phyloP scores from a whole-genome alignment of 495 filamentous ascomycete species.

The Clohesyomyces aquaticus region DNA sequence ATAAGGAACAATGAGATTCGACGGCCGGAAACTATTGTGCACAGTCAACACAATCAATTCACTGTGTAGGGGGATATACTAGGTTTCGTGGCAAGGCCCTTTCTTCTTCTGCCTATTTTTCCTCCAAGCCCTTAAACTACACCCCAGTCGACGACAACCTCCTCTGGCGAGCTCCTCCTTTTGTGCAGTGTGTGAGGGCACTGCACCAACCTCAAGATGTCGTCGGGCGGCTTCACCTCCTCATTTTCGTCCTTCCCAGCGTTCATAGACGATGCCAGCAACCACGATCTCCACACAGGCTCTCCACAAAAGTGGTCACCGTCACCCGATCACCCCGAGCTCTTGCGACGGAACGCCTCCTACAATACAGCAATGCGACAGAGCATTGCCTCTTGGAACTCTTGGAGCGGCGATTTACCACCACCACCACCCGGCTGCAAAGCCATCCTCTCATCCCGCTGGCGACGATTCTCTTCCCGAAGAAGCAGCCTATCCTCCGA shows the following conservation, averaged over 20 bases:
- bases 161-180: not conserved
- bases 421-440: slow-evolving; percentile 3
- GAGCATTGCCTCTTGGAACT: not conserved
- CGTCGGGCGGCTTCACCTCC: not conserved
- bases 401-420: not conserved
- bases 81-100: not conserved
- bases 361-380: not conserved
- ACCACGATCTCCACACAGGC: not conserved
- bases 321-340: not conserved
- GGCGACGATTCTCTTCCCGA: not conserved
- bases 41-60: slow-evolving; percentile 3
- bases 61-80: slow-evolving; percentile 1
- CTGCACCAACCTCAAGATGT: not conserved
- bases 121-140: not conserved
- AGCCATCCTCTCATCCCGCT: not conserved
- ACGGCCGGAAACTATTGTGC: slow-evolving; percentile 2
- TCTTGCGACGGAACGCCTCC: not conserved
- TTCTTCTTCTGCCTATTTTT: not conserved
- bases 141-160: slow-evolving; percentile 1
- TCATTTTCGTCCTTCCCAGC: slow-evolving; percentile 2
- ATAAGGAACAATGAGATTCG: slow-evolving; percentile 6
- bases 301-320: not conserved
- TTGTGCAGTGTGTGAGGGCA: not conserved
- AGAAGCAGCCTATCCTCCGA: not conserved
- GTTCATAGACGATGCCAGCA: not conserved